Conservation (phyloP, 306 rosid genomes). For the Begonia peltatifolia region DNA sequence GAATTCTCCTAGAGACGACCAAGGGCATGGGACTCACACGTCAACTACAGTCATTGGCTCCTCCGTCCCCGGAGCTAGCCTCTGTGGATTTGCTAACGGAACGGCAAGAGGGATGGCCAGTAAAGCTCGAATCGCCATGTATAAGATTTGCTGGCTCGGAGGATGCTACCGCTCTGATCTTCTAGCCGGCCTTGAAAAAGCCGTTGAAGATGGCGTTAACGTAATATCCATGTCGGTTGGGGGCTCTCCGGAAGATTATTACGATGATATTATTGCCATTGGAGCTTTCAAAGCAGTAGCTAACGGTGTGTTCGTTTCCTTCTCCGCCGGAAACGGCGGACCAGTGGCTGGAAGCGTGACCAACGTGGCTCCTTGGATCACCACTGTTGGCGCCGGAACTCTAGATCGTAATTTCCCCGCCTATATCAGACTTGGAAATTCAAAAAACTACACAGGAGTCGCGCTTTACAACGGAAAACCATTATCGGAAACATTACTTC, state of each 20-base stretch:
- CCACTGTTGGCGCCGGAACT: conserved; percentile 74
- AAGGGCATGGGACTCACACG: conserved; percentile 73
- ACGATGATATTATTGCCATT: conserved; percentile 57
- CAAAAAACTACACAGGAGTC: too few species aligned
- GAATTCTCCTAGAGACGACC: conserved; percentile 50
- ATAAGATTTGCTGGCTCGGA: conserved; percentile 61
- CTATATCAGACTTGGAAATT: too few species aligned
- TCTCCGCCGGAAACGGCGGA: conserved; percentile 77
- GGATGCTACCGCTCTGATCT: conserved; percentile 79
- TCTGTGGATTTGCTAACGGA: conserved; percentile 42
- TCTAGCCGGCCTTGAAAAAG: conserved; percentile 84
- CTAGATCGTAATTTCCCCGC: conserved; percentile 69
- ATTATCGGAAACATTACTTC: too few species aligned
- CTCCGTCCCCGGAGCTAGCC: conserved; percentile 41
- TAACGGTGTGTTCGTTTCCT: conserved; percentile 59
- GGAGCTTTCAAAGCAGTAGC: conserved; percentile 57
- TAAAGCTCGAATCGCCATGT: conserved; percentile 65
- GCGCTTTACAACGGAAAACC: too few species aligned
- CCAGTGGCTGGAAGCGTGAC: conserved; percentile 48
- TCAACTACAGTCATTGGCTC: conserved; percentile 70
- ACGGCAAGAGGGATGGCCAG: conserved; percentile 84
- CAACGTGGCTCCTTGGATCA: conserved; percentile 84
- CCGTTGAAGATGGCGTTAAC: conserved; percentile 61
- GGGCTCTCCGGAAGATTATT: conserved; percentile 46
- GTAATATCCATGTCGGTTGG: conserved; percentile 72